phyloP scores from a whole-genome alignment of 1,284 basidiomycete species.

The Marasmius fiardii region DNA sequence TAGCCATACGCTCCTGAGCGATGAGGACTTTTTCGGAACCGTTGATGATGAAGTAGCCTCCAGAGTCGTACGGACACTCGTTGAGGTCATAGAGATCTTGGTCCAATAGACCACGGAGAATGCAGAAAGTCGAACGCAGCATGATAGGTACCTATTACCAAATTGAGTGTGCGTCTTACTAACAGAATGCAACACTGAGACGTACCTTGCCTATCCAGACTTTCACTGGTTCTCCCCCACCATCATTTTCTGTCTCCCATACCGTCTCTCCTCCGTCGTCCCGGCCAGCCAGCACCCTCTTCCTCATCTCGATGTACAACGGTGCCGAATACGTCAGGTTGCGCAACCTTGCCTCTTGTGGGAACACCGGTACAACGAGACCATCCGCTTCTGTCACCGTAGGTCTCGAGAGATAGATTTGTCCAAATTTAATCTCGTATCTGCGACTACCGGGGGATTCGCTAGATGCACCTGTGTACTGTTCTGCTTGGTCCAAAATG shows the following conservation, averaged over 20 bases:
- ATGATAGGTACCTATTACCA: conserved; percentile 87
- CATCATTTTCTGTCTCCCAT: conserved; percentile 79
- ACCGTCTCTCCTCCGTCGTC: conserved; percentile 84
- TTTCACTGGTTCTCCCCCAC: conserved; percentile 69
- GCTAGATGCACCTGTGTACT: conserved; percentile 84
- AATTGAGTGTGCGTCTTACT: no score
- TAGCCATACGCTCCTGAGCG: conserved; percentile 99
- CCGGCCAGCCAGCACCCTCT: conserved; percentile 77
- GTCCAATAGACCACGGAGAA: conserved; percentile 78
- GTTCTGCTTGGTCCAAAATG: conserved; percentile 94
- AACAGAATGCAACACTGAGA: conserved; percentile 13
- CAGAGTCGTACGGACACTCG: conserved; percentile 97
- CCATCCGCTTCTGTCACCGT: conserved; percentile 97
- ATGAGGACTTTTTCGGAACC: conserved; percentile 99
- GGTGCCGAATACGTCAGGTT: conserved; percentile 97
- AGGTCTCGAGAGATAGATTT: conserved; percentile 95
- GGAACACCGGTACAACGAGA: conserved; percentile 89
- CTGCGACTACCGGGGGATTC: conserved; percentile 72
- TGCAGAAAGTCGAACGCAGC: conserved; percentile 95
- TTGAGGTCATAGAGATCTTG: conserved; percentile 87
- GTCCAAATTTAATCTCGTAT: conserved; percentile 97
- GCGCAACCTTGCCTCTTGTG: conserved; percentile 94
- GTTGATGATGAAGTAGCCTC: conserved; percentile 99
- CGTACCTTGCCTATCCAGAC: conserved; percentile 95
- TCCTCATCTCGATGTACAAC: conserved; percentile 94